Evolutionary conservation across 345 rosid species (phyloP).

Genomic region (Lepidium aucheri): DNA sequence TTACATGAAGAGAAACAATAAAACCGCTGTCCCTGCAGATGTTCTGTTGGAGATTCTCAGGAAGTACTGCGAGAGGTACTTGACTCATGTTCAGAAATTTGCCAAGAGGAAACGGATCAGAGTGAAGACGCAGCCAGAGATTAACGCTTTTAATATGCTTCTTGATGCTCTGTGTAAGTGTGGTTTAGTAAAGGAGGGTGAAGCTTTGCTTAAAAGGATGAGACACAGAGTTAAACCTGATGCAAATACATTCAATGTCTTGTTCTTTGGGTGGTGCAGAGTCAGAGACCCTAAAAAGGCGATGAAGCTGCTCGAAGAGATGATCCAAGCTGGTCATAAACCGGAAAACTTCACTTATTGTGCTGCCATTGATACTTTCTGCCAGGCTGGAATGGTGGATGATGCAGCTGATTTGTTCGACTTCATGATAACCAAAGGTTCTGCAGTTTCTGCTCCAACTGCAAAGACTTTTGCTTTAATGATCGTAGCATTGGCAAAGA

Average conservation of each 20-base stretch:
- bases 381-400: constrained; percentile 70
- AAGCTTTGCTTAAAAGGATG: constrained; percentile 46
- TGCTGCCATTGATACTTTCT: constrained; percentile 77
- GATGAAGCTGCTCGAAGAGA: constrained; percentile 67
- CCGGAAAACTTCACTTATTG: constrained; percentile 77
- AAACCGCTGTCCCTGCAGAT: constrained; percentile 46
- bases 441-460: constrained; percentile 73
- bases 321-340: constrained; percentile 66
- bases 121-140: constrained; percentile 84
- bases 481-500: constrained; percentile 56
- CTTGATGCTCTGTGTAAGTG: constrained; percentile 87
- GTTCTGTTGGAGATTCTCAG: constrained; percentile 50
- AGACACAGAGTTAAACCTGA: constrained; percentile 54
- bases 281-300: constrained; percentile 70
- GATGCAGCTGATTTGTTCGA: constrained; percentile 76
- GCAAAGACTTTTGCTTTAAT: constrained; percentile 74
- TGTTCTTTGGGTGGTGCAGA: constrained; percentile 93
- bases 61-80: constrained; percentile 59
- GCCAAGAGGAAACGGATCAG: constrained; percentile 78
- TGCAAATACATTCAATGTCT: constrained; percentile 54
- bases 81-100: constrained; percentile 81
- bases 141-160: constrained; percentile 73
- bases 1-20: constrained; percentile 64
- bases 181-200: constrained; percentile 65
- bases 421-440: constrained; percentile 80